phyloP scores from a whole-genome alignment of 805 yeast species.

The Candida parachauliodes region DNA sequence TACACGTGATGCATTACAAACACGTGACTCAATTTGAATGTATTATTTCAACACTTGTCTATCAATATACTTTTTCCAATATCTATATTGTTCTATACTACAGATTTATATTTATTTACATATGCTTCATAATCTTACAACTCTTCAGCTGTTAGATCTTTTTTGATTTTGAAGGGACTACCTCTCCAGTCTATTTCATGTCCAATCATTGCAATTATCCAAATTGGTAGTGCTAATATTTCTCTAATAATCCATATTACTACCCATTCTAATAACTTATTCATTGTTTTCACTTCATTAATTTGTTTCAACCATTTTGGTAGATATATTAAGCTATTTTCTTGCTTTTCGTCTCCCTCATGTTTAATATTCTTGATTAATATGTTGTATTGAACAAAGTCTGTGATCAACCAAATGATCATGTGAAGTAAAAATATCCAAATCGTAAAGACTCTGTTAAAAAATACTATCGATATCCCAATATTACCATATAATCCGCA shows the following conservation, averaged over 20 bases:
- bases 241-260: slow-evolving; percentile 67
- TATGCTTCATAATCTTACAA: too few relatives aligned
- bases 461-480: slow-evolving; percentile 48
- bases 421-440: slow-evolving; percentile 50
- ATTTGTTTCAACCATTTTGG: slow-evolving; percentile 25
- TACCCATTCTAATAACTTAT: slow-evolving; percentile 21
- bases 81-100: too few relatives aligned
- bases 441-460: slow-evolving; percentile 26
- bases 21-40: too few relatives aligned
- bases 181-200: slow-evolving; percentile 78
- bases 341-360: not conserved
- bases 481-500: slow-evolving; percentile 65
- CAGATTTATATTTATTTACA: too few relatives aligned
- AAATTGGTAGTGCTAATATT: slow-evolving; percentile 72
- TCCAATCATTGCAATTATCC: slow-evolving; percentile 79
- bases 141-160: slow-evolving; percentile 77
- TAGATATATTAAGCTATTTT: slow-evolving; percentile 9
- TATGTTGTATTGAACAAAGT: slow-evolving; percentile 53
- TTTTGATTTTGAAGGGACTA: slow-evolving; percentile 64
- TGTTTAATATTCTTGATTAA: slow-evolving; percentile 30
- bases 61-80: too few relatives aligned
- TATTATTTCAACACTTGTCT: too few relatives aligned
- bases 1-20: too few relatives aligned
- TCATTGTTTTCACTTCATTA: slow-evolving; percentile 13
- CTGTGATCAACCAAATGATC: slow-evolving; percentile 60